A percentile compares a stretch with the other conserved stretches of the same genome.
phyloP scores from a whole-genome alignment of 441 rosid genomes.

The Gossypium schwendimanii region DNA sequence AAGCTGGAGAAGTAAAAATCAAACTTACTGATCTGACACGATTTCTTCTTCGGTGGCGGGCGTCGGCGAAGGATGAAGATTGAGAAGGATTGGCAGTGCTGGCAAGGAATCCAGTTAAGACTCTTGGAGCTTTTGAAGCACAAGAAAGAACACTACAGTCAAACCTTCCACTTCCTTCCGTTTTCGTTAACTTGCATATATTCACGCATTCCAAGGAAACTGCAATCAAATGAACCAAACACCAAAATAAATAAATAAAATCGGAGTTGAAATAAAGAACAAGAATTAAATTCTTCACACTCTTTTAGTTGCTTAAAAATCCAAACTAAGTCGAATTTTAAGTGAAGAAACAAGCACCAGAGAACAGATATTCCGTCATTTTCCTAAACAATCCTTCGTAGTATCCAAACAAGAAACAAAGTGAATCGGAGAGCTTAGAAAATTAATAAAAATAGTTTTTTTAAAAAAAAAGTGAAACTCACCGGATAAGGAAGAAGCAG shows the following conservation, averaged over 20 bases:
- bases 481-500: slow-evolving; percentile 81
- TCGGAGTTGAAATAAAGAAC: no score
- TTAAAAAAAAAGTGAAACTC: slow-evolving; percentile 2
- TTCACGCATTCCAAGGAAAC: slow-evolving; percentile 82
- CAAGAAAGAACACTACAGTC: slow-evolving; percentile 77
- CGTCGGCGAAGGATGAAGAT: slow-evolving; percentile 31
- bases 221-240: slow-evolving; percentile 20
- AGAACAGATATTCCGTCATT: slow-evolving; percentile 4
- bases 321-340: not conserved
- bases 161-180: slow-evolving; percentile 57
- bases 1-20: not conserved
- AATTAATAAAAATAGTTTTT: no score
- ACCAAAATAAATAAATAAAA: no score
- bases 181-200: slow-evolving; percentile 61
- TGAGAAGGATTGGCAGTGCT: slow-evolving; percentile 61
- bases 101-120: slow-evolving; percentile 77
- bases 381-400: no score
- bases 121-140: slow-evolving; percentile 89
- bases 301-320: not conserved
- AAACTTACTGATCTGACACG: slow-evolving; percentile 9
- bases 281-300: no score
- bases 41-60: slow-evolving; percentile 39
- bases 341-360: not conserved
- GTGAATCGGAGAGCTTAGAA: no score
- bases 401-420: no score